Evolutionary conservation across 2,329 filamentous ascomycete genomes (phyloP).

Genomic region (Byssothecium circinans): DNA sequence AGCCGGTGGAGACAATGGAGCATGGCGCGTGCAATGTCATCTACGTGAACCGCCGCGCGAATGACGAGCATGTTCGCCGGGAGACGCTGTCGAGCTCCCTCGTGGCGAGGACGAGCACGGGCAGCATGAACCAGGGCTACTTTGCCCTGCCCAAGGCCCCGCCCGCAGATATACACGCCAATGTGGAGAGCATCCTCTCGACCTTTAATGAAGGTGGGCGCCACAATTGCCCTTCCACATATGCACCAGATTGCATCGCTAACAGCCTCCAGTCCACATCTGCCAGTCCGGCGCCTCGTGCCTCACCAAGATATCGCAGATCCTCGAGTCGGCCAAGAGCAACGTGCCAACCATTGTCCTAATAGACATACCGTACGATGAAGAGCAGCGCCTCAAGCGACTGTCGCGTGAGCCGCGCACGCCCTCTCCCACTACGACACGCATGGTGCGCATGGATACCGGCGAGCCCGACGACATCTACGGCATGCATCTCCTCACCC

Average conservation of each 20-base stretch:
- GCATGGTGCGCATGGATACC: slow-evolving; percentile 32
- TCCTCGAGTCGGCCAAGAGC: slow-evolving; percentile 36
- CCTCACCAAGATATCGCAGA: slow-evolving; percentile 40
- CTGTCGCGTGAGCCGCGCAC: slow-evolving; percentile 46
- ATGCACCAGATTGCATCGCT: not conserved
- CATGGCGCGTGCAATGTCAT: slow-evolving; percentile 50
- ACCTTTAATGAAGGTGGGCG: slow-evolving; percentile 47
- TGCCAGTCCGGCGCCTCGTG: slow-evolving; percentile 44
- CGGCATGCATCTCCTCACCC: slow-evolving; percentile 46
- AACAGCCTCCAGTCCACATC: slow-evolving; percentile 38
- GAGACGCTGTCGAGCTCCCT: slow-evolving; percentile 40
- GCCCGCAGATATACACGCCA: slow-evolving; percentile 41
- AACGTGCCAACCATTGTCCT: slow-evolving; percentile 45
- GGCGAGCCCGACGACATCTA: slow-evolving; percentile 47
- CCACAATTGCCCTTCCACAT: not conserved
- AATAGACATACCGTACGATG: slow-evolving; percentile 48
- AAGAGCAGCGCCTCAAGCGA: slow-evolving; percentile 46
- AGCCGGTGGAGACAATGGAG: slow-evolving; percentile 44
- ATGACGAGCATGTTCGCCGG: slow-evolving; percentile 44
- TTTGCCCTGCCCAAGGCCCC: slow-evolving; percentile 36
- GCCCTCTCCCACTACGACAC: slow-evolving; percentile 43
- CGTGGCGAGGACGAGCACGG: slow-evolving; percentile 35
- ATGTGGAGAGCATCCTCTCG: slow-evolving; percentile 45
- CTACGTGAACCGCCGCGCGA: slow-evolving; percentile 48
- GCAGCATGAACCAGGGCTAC: slow-evolving; percentile 39